Percentiles rank a stretch among this genome's conserved stretches.
These are phyloP conservation scores for Colletotrichum neosansevieriae DNA, from an alignment of 2,329 filamentous ascomycete species.

Conservation along the genomic window DNA sequence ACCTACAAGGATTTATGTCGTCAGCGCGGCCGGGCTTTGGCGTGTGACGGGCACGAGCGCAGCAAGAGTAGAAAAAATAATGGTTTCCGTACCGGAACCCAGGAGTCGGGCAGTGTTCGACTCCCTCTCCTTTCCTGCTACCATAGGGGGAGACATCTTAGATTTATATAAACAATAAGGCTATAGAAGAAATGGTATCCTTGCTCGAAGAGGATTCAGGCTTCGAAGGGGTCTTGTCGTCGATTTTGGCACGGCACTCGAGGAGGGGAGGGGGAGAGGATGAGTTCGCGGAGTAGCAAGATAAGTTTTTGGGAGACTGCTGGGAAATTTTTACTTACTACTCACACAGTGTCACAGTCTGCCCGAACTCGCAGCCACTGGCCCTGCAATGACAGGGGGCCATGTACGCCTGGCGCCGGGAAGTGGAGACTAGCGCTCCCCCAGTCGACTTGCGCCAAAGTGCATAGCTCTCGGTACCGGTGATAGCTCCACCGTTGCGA, in stretches of 20 bases:
- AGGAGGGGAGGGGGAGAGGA: conserved; percentile 16
- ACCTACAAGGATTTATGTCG: conserved; percentile 65
- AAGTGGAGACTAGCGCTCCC: conserved; percentile 30
- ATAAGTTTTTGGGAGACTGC: conserved; percentile 31
- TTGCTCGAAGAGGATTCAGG: conserved; percentile 6
- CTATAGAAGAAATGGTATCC: conserved; percentile 3
- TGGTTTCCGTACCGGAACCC: conserved; percentile 78
- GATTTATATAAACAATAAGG: conserved; percentile 15
- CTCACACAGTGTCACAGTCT: conserved; percentile 2
- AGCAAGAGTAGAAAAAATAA: neutral
- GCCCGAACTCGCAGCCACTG: conserved; percentile 37
- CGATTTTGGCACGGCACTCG: conserved; percentile 25
- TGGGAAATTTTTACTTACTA: conserved; percentile 40
- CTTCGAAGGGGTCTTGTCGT: conserved; percentile 26
- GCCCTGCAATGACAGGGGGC: conserved; percentile 35
- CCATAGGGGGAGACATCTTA: conserved; percentile 70
- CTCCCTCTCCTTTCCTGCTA: conserved; percentile 75
- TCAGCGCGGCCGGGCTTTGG: conserved; percentile 36
- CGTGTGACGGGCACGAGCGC: neutral
- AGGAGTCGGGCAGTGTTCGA: conserved; percentile 88
- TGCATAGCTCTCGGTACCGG: conserved; percentile 9
- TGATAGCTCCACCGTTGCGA: conserved; percentile 19
- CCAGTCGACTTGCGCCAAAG: conserved; percentile 27
- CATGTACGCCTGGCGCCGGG: conserved; percentile 35
- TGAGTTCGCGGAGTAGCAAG: conserved; percentile 27